Evolutionary conservation across 2,329 filamentous ascomycete genomes (phyloP).

Genomic region (Pseudocercospora fuligena): DNA sequence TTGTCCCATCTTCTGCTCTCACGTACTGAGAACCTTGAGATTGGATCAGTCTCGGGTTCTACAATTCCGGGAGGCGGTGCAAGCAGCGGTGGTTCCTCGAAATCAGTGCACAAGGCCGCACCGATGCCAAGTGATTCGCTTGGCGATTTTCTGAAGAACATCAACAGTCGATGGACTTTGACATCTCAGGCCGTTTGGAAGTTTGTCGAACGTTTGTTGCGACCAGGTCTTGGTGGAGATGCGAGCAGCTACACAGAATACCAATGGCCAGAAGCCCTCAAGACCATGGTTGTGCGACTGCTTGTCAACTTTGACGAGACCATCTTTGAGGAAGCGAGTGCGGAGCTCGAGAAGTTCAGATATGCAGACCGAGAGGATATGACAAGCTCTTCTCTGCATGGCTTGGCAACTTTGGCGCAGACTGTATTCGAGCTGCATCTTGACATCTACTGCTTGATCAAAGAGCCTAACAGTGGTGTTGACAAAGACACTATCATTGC

Average conservation of each 20-base stretch:
- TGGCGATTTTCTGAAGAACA: constrained; percentile 45
- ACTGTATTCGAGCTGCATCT: constrained; percentile 70
- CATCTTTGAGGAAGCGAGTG: constrained; percentile 46
- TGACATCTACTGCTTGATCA: constrained; percentile 68
- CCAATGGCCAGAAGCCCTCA: constrained; percentile 61
- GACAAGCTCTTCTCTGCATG: constrained; percentile 31
- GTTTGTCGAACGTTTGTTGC: constrained; percentile 60
- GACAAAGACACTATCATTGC: constrained; percentile 55
- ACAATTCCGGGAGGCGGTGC: constrained; percentile 24
- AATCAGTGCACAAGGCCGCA: constrained; percentile 20
- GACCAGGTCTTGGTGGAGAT: constrained; percentile 42
- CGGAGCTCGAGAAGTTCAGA: constrained; percentile 15
- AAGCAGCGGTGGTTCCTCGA: constrained; percentile 21
- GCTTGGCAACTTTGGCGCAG: constrained; percentile 59
- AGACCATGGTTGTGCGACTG: constrained; percentile 58
- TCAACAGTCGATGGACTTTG: constrained; percentile 55
- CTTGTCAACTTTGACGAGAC: constrained; percentile 60
- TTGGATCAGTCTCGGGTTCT: constrained; percentile 24
- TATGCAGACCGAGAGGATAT: background rate
- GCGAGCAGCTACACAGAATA: constrained; percentile 55
- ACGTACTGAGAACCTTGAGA: constrained; percentile 34
- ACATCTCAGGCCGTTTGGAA: constrained; percentile 58
- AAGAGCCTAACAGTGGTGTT: constrained; percentile 62
- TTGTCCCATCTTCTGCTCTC: constrained; percentile 34
- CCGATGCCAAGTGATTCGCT: constrained; percentile 42